Evolutionary conservation across 2,329 filamentous ascomycete species (phyloP), one percentile per base, ranked within the genome.

Genomic region (Penicillium sp.): DNA sequence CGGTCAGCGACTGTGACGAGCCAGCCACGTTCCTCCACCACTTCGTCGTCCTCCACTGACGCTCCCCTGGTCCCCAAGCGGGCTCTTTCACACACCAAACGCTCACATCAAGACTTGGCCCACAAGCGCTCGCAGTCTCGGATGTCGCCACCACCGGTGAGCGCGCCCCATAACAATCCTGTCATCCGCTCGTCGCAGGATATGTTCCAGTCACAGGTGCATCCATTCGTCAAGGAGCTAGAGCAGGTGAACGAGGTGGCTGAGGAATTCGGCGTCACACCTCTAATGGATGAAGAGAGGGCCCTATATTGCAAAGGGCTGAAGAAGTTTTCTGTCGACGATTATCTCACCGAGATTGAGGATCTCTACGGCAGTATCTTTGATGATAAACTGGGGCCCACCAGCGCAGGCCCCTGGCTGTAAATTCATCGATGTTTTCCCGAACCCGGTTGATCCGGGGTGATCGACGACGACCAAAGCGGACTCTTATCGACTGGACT

Each of bases 241-340:
- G 88, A 87, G 41, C 86, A 97, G 67, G 87, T 97, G 16, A 88
- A 89, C 37, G 93, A 97, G 67, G 78, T 96, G 11, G 91, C 85
- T 0, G 93, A 97, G 68, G 90, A 96, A 66, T 91, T 88, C 54
- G 81, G 81, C 28, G 75, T 81, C 19, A 76, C 77, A 13, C 61
- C 75, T 47, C 62, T 78, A n/a, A 69, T 83, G 26, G 84, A 90
- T 30, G 85, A 87, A 39, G 88, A 94, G 57, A 73, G 79, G 51
- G 79, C 83, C 43, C 79, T 97, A 60, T 66, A 76, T 43, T 74
- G 77, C 16, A 80, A 79, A 47, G 87, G 87, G 2, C 76, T 96
- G 4, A 76, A 75, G 56, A 85, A 83, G 56, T 86, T 88, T 64
- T 77, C 76, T 30, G 86, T 87, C 7, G 80, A 87, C 34, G 90